Conservation (phyloP, 2,329 filamentous ascomycete genomes). For the Penicillium freii region DNA sequence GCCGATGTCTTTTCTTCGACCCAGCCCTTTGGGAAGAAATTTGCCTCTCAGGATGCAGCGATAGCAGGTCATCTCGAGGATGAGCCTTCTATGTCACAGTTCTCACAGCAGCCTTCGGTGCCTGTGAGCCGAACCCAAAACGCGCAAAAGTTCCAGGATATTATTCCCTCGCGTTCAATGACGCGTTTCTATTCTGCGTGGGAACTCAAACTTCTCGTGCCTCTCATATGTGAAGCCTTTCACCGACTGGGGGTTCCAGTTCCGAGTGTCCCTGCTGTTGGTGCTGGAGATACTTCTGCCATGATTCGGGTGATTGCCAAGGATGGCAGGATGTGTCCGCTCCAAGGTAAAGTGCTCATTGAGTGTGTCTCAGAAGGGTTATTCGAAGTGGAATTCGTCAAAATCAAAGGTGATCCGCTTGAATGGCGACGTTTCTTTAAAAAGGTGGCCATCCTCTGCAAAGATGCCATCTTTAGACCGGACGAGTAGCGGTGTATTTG, state of each 20-base stretch:
- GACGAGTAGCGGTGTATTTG: constrained; percentile 34
- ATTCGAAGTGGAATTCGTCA: constrained; percentile 85
- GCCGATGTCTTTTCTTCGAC: constrained; percentile 44
- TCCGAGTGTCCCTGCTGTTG: constrained; percentile 48
- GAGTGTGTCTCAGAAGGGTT: constrained; percentile 56
- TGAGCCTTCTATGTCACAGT: constrained; percentile 81
- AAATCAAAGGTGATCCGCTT: constrained; percentile 90
- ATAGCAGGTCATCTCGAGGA: constrained; percentile 69
- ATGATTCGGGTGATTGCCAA: constrained; percentile 71
- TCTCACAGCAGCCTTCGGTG: constrained; percentile 73
- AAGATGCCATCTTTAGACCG: constrained; percentile 73
- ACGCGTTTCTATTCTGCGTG: constrained; percentile 90
- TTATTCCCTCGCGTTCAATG: constrained; percentile 81
- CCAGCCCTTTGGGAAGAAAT: constrained; percentile 45
- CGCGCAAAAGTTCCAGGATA: constrained; percentile 83
- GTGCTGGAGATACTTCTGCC: constrained; percentile 52
- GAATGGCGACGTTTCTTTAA: constrained; percentile 98
- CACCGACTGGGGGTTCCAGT: constrained; percentile 82
- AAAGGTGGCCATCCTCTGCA: constrained; percentile 82
- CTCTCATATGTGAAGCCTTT: constrained; percentile 75
- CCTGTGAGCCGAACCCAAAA: constrained; percentile 84
- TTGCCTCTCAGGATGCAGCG: constrained; percentile 40
- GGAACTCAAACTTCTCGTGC: constrained; percentile 70
- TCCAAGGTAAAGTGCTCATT: constrained; percentile 46
- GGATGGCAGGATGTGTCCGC: constrained; percentile 51